Base-by-base conservation (phyloP, 2,329 filamentous ascomycete species). In the Alternaria atra region DNA sequence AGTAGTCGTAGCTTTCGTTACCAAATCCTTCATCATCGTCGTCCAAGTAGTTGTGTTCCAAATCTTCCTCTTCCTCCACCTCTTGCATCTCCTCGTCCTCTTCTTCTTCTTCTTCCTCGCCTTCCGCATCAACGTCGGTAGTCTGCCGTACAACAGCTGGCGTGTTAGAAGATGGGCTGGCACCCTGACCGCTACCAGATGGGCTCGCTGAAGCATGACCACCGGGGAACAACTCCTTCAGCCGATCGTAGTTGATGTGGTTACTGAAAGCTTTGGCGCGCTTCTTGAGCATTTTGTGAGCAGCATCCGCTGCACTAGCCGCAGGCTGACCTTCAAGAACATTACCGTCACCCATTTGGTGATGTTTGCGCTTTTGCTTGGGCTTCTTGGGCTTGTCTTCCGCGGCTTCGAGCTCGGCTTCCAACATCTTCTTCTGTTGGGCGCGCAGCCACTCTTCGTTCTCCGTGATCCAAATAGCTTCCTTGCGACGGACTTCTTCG, bases 371-470 rank as follows among this genome's bases (percentile, higher is more conserved):
- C 60, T 76, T 76, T 44, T 72, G 70, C 69, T 85, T 87, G 29
- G 83, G 80, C 60, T 83, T 83, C 67, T 83, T 84, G 6, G 79
- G 76, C 32, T 79, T 79, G 54, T 83, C 82, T 34, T 82, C 81
- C 12, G 83, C 84, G 63, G 85, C 84, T n/a, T 83, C 83, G 17
- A 88, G 77, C 35, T 93, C 92, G 60, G 89, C 87, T 39, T 91
- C 87, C 58, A 96, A 90, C 6, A 91, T 85, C 78, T 95, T 97
- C 61, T 91, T 89, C 73, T 97, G 93, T 74, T 96, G 91, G 50
- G 89, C 87, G 8, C 94, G 91, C 39, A 99, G 84, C 87, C 94
- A 99, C 68, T 96, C 93, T 76, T 95, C 93, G 79, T 99, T 98
- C 75, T 94, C 90, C 61, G 94, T 94, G 43, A 97, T 89, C 95